Base-by-base conservation (phyloP, 768 basidiomycete species). In the Punctularia strigosozonata region DNA sequence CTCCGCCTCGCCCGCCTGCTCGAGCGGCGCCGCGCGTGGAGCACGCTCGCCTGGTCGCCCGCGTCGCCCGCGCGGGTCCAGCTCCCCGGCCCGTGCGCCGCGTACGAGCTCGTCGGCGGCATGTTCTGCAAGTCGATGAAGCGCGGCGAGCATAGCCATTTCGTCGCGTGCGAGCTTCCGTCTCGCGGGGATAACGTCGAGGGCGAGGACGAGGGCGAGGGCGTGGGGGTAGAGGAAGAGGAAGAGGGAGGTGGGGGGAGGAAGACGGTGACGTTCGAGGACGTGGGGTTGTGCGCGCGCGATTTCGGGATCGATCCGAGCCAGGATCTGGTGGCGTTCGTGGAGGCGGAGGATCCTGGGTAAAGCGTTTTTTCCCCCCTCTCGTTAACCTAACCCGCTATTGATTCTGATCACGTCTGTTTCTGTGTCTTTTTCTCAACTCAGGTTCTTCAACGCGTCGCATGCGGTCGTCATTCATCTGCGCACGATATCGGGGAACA, bases 281-380 rank as follows among this genome's bases (percentile, higher is more conserved):
- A 71, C 21, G 31, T 76, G 1, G 64, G 61, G 1, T 32, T 73
- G 6, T 42, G 52, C 6, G 60, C 65, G 26, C 60, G 70, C 31
- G 77, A 79, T 47, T 75, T 79, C 43, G 75, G 73, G 0, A 69
- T 79, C n/a, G 77, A 80, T 46, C 75, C 78, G 1, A 65, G 71
- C 4, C 78, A 80, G 50, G 75, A 80, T 45, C 48, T 80, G 33
- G 57, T 78, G 25, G 63, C 69, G 6, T 50, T 72, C 13, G 52
- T 74, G n/a, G 47, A 52, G 14, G 31, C 37, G 12, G 48, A 48
- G n/a, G 43, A 42, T 6, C 6, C 20, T 1, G 20, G n/a, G 51
- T 53, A 32, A 26, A 49, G n/a, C n/a, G n/a, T n/a, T 42, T 14
- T 45, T 3, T 20, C 25, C 6, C 41, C 25, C 15, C 12, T 18